These are phyloP conservation scores for Pseudonectria foliicola DNA, from an alignment of 2,329 filamentous ascomycete genomes.

Conservation along the genomic window DNA sequence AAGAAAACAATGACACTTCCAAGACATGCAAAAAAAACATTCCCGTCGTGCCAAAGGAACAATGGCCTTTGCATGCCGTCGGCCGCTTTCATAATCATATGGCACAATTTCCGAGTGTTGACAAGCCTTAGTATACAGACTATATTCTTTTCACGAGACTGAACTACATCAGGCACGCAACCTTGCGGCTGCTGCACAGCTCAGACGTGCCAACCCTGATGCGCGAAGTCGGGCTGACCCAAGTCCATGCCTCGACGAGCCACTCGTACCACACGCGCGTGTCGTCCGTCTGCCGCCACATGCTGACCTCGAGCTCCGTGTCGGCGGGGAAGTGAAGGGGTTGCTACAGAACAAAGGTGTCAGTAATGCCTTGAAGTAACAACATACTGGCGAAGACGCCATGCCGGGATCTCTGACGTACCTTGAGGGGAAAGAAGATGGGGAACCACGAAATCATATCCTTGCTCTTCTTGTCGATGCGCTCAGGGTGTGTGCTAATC, in stretches of 20 bases:
- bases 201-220: constrained; percentile 61
- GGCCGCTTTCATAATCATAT: background rate
- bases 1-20: no score
- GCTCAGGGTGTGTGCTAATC: constrained; percentile 85
- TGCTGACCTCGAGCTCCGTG: constrained; percentile 79
- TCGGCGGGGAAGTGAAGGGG: constrained; percentile 81
- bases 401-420: constrained; percentile 27
- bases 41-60: no score
- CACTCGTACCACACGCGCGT: constrained; percentile 98
- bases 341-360: constrained; percentile 43
- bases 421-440: constrained; percentile 94
- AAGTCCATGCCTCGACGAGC: constrained; percentile 79
- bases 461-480: constrained; percentile 85
- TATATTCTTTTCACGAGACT: no score
- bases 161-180: constrained; percentile 62
- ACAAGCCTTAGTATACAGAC: no score
- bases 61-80: no score
- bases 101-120: no score
- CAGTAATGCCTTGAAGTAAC: background rate
- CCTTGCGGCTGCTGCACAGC: constrained; percentile 60
- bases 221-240: constrained; percentile 50
- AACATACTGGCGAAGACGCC: constrained; percentile 14
- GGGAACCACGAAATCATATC: constrained; percentile 99
- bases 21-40: no score
- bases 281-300: constrained; percentile 95